A percentile compares a stretch with the other conserved stretches of the same genome.
Conservation (phyloP, 352 stramenopile genomes). For the Phytophthora sp. region DNA sequence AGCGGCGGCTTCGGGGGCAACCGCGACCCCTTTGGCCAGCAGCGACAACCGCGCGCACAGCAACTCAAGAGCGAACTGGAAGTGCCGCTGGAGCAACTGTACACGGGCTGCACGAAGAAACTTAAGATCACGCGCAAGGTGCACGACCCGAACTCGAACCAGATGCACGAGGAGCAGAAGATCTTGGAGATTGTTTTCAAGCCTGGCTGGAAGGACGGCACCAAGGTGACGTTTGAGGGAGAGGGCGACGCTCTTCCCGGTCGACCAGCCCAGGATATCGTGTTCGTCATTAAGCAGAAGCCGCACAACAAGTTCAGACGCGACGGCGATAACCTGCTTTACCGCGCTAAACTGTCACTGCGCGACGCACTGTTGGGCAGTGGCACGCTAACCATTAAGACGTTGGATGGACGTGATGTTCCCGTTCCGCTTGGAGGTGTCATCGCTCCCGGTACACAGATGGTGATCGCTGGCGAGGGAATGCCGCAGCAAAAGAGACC, state of each 20-base stretch:
- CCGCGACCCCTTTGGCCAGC: constrained; percentile 50
- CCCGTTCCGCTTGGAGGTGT: constrained; percentile 90
- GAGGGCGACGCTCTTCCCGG: constrained; percentile 90
- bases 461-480: constrained; percentile 94
- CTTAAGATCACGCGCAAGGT: constrained; percentile 96
- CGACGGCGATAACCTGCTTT: constrained; percentile 95
- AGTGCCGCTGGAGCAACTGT: constrained; percentile 91
- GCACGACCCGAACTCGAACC: constrained; percentile 68
- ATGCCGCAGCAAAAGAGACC: constrained; percentile 93
- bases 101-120: constrained; percentile 86
- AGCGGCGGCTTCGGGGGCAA: constrained; percentile 43
- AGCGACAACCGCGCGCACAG: constrained; percentile 44
- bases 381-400: constrained; percentile 92
- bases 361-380: constrained; percentile 94
- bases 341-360: constrained; percentile 94
- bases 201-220: constrained; percentile 97
- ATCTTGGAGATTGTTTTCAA: constrained; percentile 96
- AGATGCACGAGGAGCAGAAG: constrained; percentile 95
- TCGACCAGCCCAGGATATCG: constrained; percentile 93
- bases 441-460: constrained; percentile 91
- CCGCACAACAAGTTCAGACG: constrained; percentile 93
- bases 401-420: constrained; percentile 94
- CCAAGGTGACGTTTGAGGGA: constrained; percentile 96
- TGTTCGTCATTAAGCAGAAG: constrained; percentile 95
- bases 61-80: constrained; percentile 89